Conservation (phyloP, 352 stramenopile species). For the Pythium rhizo-oryzae region DNA sequence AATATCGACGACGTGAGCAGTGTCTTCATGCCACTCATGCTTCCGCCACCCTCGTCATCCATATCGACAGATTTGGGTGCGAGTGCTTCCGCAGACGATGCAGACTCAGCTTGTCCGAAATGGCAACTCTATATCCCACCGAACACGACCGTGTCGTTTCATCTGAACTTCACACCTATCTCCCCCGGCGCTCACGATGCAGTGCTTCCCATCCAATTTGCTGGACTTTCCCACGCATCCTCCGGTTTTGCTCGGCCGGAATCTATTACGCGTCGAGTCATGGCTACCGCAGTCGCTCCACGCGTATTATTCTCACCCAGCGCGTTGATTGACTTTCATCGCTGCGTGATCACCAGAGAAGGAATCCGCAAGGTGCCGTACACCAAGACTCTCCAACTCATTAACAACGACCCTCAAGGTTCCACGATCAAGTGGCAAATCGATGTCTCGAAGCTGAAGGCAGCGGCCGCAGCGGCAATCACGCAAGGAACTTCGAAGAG, state of each 20-base stretch:
- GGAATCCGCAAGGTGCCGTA: constrained; percentile 88
- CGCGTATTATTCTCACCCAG: constrained; percentile 69
- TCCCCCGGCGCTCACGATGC: constrained; percentile 50
- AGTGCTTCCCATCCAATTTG: constrained; percentile 76
- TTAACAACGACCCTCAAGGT: constrained; percentile 56
- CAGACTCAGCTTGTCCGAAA: constrained; percentile 40
- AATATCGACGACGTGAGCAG: constrained; percentile 78
- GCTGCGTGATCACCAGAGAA: constrained; percentile 86
- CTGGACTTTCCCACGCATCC: constrained; percentile 37
- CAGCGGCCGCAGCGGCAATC: constrained; percentile 17
- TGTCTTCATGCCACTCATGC: constrained; percentile 71
- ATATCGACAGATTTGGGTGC: background rate
- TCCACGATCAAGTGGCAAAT: constrained; percentile 77
- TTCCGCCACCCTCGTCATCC: background rate
- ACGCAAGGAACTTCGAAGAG: constrained; percentile 27
- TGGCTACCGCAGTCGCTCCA: constrained; percentile 56
- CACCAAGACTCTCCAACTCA: constrained; percentile 76
- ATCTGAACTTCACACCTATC: constrained; percentile 77
- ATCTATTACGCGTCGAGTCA: constrained; percentile 48
- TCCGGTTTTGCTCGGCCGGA: constrained; percentile 29
- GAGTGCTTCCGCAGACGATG: constrained; percentile 1
- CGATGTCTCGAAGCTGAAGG: constrained; percentile 54
- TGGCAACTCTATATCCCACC: constrained; percentile 81
- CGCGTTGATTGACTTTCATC: constrained; percentile 80
- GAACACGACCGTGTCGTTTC: constrained; percentile 64